These are phyloP conservation scores for Lactifluus pinguis DNA, from an alignment of 768 basidiomycete species.

Conservation along the genomic window DNA sequence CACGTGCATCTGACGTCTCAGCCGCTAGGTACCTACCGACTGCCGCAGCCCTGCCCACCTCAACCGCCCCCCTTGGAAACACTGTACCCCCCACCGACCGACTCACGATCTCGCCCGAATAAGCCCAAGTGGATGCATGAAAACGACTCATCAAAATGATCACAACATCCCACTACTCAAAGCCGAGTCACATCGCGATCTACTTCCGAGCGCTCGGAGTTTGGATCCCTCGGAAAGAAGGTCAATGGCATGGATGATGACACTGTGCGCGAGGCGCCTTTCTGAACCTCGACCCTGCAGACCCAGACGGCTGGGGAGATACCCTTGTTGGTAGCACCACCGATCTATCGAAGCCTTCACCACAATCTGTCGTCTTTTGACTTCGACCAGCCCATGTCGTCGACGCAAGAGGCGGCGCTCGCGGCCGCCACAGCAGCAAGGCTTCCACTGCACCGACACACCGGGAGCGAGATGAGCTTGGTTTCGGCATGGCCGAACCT, in stretches of 20 bases:
- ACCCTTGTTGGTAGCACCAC: slow-evolving; percentile 15
- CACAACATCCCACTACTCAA: too few relatives aligned
- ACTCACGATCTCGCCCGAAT: too few relatives aligned
- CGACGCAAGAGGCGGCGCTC: not conserved
- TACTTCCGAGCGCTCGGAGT: slow-evolving; percentile 2
- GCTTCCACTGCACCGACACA: slow-evolving; percentile 3
- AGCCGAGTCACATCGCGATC: too few relatives aligned
- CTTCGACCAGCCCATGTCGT: not conserved
- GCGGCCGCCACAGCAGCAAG: not conserved
- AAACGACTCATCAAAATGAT: too few relatives aligned
- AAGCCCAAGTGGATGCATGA: too few relatives aligned
- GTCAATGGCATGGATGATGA: slow-evolving; percentile 4
- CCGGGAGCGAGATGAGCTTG: slow-evolving; percentile 8
- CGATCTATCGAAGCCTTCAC: not conserved
- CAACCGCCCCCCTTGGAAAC: too few relatives aligned
- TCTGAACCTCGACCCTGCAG: slow-evolving; percentile 15
- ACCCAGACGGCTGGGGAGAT: not conserved
- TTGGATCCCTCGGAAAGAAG: slow-evolving; percentile 13
- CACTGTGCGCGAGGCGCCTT: slow-evolving; percentile 1
- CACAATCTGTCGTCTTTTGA: not conserved
- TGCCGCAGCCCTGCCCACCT: too few relatives aligned
- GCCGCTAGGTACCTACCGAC: too few relatives aligned
- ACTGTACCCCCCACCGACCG: too few relatives aligned
- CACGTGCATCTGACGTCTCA: too few relatives aligned
- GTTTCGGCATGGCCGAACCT: slow-evolving; percentile 22